phyloP scores from a whole-genome alignment of 192 early-diverging fungal species.

The Cetraspora pellucida region DNA sequence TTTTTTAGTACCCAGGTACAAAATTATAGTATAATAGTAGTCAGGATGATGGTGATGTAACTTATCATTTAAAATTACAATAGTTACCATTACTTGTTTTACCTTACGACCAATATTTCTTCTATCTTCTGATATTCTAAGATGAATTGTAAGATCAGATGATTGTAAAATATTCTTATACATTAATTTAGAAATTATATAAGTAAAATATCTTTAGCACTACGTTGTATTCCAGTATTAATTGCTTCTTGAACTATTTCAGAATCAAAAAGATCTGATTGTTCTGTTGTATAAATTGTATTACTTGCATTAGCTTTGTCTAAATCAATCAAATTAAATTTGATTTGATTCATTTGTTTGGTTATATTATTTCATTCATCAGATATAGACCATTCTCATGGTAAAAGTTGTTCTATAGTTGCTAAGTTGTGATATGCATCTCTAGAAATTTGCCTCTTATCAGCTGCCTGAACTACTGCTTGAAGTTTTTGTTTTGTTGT shows the following conservation, averaged over 20 bases:
- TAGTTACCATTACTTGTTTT: not conserved
- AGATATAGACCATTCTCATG: not conserved
- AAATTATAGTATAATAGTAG: not conserved
- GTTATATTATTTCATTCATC: not conserved
- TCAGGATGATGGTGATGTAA: not conserved
- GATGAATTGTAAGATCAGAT: not conserved
- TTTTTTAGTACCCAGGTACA: not conserved
- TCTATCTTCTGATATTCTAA: not conserved
- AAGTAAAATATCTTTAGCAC: not conserved
- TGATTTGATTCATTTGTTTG: not conserved
- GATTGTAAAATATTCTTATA: not conserved
- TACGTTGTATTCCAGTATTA: not conserved
- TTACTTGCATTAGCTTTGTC: not conserved
- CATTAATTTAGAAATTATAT: not conserved
- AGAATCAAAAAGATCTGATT: too few relatives aligned
- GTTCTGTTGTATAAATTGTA: too few relatives aligned
- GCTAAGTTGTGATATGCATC: constrained; percentile 6
- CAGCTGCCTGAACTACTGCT: constrained; percentile 1
- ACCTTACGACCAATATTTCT: not conserved
- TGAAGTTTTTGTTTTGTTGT: not conserved
- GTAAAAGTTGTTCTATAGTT: not conserved
- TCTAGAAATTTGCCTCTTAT: not conserved
- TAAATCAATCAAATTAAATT: not conserved
- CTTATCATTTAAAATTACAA: not conserved
- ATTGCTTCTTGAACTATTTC: not conserved